Base-by-base conservation (phyloP, 331 rosid species). In the Pyrus hybrid region DNA sequence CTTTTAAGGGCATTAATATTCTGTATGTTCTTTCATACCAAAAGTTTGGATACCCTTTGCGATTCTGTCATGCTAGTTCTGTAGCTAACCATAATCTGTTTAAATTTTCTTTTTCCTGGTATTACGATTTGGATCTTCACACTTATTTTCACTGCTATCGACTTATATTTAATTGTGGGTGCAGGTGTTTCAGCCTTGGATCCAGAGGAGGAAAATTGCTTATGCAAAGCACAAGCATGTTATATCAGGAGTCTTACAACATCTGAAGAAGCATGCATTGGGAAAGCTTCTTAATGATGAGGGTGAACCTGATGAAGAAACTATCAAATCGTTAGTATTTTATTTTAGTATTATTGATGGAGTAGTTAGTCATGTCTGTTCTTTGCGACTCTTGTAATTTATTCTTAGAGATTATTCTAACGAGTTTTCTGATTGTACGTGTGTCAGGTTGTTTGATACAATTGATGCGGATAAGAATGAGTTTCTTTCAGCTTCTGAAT, bases 161-260 rank as follows among this genome's bases (percentile, higher is more conserved):
- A 32, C 35, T 25, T 65, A 41, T 23, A 70, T 64, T 58, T 33
- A 56, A 53, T 32, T 73, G 26, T 41, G 41, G 57, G 16, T 83
- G 83, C 88, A 95, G 99, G 84, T 95, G 67, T 82, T 92, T 83
- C 99, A 95, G 80, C 99, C 97, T 29, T 88, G 93, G 92, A 86
- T 89, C 78, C 97, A 90, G 80, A 89, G n/a, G 70, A 84, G 99
- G 72, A 89, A 87, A 69, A 22, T 95, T 61, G 80, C 37, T 11
- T 95, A 81, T 82, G 89, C 81, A 22, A 88, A 80, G 74, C 96
- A 83, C 80, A 95, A 86, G 71, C 97, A 84, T 80, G 89, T 90
- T 71, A 92, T 90, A 64, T 85, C 89, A 62, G 97, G 96, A 62
- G 54, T 95, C 73, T 67, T 95, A 67, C 73, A 2, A 73, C 79